Evolutionary conservation across 768 basidiomycete genomes (phyloP), one percentile per base, ranked within the genome.

Genomic region (Phaffia tasmanica): DNA sequence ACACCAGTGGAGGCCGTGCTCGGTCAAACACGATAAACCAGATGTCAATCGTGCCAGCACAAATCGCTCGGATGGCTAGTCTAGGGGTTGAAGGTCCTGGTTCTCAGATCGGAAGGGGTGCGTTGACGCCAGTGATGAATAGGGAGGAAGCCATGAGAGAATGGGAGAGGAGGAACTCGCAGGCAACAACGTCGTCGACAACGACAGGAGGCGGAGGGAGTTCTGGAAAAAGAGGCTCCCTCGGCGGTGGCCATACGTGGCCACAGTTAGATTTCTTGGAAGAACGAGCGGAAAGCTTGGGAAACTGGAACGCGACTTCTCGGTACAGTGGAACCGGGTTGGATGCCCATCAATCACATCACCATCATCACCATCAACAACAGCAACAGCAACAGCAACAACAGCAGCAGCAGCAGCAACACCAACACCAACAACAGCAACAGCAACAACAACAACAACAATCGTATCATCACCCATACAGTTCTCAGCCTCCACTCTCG

Each of bases 91-190:
- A 77, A 64, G 74, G 72, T 46, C 48, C 57, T 47, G 65, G 55
- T 51, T 42, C 35, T 42, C 50, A 63, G 62, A 47, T n/a, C 53
- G 83, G 85, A 50, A 81, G 89, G 63, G 89, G 89, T 72, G 87
- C 89, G 25, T 76, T 95, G 75, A 95, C 91, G 18, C 94, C 94
- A 2, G 92, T 95, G 35, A 78, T 98, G 70, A 93, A 94, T 72
- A 82, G 94, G 62, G 94, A 98, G 71, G 94, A 99, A 70, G 87
- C 89, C 54, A 87, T 90, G 80, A 83, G 86, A 53, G 94, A 97
- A 77, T 98, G 94, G 94, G 95, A 98, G 77, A 78, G 91, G 70
- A 79, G 92, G 69, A 88, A 91, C 74, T 27, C 23, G 11, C 23
- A 21, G 23, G 50, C 51, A 53, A 29, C 51, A n/a, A 53, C 51